Evolutionary conservation across 345 rosid genomes (phyloP), one percentile per base, ranked within the genome.

Genomic region (Eucalyptus erythrocorys): DNA sequence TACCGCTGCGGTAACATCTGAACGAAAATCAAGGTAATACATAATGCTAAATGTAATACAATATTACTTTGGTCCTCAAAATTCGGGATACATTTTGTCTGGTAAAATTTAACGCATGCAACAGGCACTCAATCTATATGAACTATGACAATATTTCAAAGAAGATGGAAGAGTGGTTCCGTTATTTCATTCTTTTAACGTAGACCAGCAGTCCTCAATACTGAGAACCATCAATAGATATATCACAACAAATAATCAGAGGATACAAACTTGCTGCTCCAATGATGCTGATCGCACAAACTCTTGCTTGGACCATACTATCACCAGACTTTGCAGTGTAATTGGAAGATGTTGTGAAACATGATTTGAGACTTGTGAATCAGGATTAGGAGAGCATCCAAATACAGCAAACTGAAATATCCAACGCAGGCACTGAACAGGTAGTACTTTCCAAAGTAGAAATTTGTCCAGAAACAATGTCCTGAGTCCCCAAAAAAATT

Each of bases 231-330:
- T 32, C 43, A 86, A 26, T 86, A 32, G 48, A 51, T 42, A 34
- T 48, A 42, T 86, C 47, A 86, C 45, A 11, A 50, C 87, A 86
- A 87, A 37, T 17, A 81, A 55, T 85, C 48, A 89, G 92, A 95
- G 99, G 98, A 95, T 98, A 98, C 99, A 98, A 90, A 94, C 93
- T 95, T 98, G 99, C 95, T 98, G 99, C 92, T 98, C 99, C 89
- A 95, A 26, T 86, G 96, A 89, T 51, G 93, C 92, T 68, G 98
- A 94, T 90, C 91, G 98, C 88, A 97, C 91, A 92, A 97, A 96
- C 88, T 96, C 99, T 88, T 81, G 90, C 89, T 94, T 94, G 76
- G 98, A 96, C 99, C 99, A 98, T 48, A 94, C 96, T 32, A 92
- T 90, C 34, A 94, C 90, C 88, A 98, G 90, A 59, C 91, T 95